Base-by-base conservation (phyloP, 495 filamentous ascomycete species). In the Aspergillus panamensis region DNA sequence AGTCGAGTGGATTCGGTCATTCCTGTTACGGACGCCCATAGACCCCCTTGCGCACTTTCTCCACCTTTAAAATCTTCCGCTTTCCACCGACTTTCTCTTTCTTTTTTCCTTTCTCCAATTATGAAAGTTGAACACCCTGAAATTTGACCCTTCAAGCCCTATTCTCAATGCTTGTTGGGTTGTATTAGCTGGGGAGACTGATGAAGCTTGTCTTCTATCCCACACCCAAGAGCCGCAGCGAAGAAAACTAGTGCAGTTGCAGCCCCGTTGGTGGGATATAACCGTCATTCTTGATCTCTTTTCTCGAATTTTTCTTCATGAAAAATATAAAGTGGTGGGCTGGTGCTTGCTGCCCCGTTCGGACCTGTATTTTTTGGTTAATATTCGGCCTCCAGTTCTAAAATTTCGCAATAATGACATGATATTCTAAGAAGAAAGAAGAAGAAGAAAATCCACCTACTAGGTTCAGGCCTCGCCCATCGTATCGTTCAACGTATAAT, bases 151-250 rank as follows among this genome's bases (percentile, higher is more conserved):
- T 65, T 62, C 76, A 73, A 64, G 72, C 76, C 59, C 51, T 55
- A 60, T 55, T 66, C 65, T 58, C 59, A 45, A 78, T 80, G 78
- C 73, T 73, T 79, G 76, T 61, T 66, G 72, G 71, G 84, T 84
- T 87, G 84, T 82, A 87, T 77, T 80, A 82, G 70, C 82, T 84
- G 83, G 85, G 85, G 73, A 89, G 86, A 88, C 70, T 43, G 72
- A 81, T 55, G 70, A 75, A 69, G 68, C 54, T 64, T 19, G 61
- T 62, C 66, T 73, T 69, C 71, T 61, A 64, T 78, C 78, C 74
- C 77, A 74, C 76, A 71, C 74, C 75, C 78, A 89, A 89, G 85
- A 87, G 83, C 81, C 70, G 77, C 80, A 73, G 75, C 72, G 64
- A 79, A 82, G 76, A 69, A 55, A 53, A 63, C 69, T 66, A 58